These are phyloP conservation scores for Kandelia obovata DNA, from an alignment of 345 rosid species.

Conservation along the genomic window DNA sequence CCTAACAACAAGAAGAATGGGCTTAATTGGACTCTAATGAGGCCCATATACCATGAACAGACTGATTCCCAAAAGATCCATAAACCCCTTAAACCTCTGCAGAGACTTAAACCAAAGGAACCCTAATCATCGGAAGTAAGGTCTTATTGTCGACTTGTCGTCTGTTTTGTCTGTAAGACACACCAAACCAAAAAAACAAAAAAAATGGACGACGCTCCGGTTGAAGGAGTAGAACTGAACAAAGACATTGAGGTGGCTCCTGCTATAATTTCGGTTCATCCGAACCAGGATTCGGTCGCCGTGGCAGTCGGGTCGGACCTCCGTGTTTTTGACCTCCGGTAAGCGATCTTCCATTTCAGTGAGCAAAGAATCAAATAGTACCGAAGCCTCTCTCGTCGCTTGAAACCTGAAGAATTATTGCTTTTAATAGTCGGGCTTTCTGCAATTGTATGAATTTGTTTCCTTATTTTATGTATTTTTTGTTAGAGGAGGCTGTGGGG, in stretches of 20 bases:
- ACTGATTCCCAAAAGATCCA: too few relatives aligned
- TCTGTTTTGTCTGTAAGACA: background rate
- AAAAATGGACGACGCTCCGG: constrained; percentile 46
- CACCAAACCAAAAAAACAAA: background rate
- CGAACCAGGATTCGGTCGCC: constrained; percentile 58
- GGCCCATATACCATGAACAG: too few relatives aligned
- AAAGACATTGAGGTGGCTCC: constrained; percentile 70
- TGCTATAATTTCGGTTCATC: constrained; percentile 69
- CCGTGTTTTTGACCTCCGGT: constrained; percentile 75
- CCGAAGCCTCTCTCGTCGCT: background rate
- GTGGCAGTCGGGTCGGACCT: constrained; percentile 84
- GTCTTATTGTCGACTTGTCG: too few relatives aligned
- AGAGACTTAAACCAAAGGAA: too few relatives aligned
- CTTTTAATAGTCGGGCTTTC: background rate
- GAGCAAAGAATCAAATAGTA: too few relatives aligned
- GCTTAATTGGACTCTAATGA: too few relatives aligned
- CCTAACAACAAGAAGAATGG: too few relatives aligned
- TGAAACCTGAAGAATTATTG: background rate
- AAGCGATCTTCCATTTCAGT: constrained; percentile 12
- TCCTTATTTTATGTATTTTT: background rate
- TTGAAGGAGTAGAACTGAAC: constrained; percentile 51
- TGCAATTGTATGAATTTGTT: background rate
- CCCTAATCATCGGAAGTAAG: too few relatives aligned
- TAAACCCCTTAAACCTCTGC: too few relatives aligned
- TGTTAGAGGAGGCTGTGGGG: constrained; percentile 47